Evolutionary conservation across 164 flowering plant genomes (phyloP).

Genomic region (Nymphaea colorata): DNA sequence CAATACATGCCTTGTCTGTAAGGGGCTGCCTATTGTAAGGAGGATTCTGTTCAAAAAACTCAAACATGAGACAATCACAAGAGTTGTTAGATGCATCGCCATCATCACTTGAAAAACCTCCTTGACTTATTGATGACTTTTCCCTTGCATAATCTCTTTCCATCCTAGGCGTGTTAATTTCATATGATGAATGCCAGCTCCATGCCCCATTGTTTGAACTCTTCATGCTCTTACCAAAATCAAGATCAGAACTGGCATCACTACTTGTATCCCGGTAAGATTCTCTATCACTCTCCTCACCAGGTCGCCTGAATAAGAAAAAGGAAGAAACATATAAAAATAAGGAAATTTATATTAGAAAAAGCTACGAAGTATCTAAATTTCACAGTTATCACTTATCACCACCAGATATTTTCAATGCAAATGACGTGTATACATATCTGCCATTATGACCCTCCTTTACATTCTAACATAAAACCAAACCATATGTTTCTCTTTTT

Average conservation of each 20-base stretch:
- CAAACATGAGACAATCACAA: conserved; percentile 30
- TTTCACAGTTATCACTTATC: too few species aligned
- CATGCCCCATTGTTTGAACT: background rate
- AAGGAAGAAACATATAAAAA: background rate
- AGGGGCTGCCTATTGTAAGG: conserved; percentile 55
- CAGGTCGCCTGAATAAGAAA: conserved; percentile 25
- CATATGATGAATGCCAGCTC: background rate
- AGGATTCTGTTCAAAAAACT: conserved; percentile 45
- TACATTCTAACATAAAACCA: too few species aligned
- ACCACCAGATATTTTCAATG: too few species aligned
- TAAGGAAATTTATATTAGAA: too few species aligned
- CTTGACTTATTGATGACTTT: conserved; percentile 10
- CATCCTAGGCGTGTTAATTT: conserved; percentile 14
- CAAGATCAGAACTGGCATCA: conserved; percentile 36
- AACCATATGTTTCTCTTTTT: too few species aligned
- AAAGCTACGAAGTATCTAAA: too few species aligned
- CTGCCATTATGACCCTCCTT: too few species aligned
- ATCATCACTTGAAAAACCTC: conserved; percentile 32
- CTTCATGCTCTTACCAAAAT: conserved; percentile 20
- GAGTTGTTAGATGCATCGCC: conserved; percentile 20
- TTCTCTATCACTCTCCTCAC: conserved; percentile 47
- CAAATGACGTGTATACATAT: too few species aligned
- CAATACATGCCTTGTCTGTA: conserved; percentile 45
- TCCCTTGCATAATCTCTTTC: conserved; percentile 28
- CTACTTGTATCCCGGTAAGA: conserved; percentile 38